Conservation (phyloP, 2,329 filamentous ascomycete species). For the Truncatella angustata region DNA sequence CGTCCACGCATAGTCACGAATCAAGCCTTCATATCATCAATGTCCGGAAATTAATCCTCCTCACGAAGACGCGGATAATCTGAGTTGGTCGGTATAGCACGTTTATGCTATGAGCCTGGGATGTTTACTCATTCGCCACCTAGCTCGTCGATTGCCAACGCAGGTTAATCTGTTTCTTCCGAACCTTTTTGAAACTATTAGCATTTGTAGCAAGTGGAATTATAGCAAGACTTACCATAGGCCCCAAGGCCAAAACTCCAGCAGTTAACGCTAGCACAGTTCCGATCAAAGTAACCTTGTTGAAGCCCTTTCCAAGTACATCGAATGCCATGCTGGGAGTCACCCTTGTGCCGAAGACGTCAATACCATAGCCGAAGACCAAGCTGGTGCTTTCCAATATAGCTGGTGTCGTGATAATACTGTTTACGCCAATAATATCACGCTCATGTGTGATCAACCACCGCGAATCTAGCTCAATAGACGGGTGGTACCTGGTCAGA, state of each 20-base stretch:
- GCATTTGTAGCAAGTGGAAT: not conserved
- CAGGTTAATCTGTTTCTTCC: slow-evolving; percentile 48
- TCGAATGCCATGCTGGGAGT: slow-evolving; percentile 91
- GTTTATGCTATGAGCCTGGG: too few species aligned
- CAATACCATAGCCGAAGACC: slow-evolving; percentile 82
- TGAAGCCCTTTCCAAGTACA: slow-evolving; percentile 89
- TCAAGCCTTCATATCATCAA: too few species aligned
- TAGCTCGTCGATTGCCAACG: slow-evolving; percentile 28
- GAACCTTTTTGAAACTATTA: slow-evolving; percentile 31
- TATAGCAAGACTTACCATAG: slow-evolving; percentile 69
- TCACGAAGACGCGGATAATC: too few species aligned
- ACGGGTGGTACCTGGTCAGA: slow-evolving; percentile 70
- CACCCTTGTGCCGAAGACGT: slow-evolving; percentile 83
- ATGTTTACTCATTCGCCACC: too few species aligned
- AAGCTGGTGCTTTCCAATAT: slow-evolving; percentile 89
- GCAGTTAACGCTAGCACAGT: slow-evolving; percentile 79
- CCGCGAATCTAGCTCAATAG: slow-evolving; percentile 80
- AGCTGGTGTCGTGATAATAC: slow-evolving; percentile 73
- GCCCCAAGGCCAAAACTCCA: slow-evolving; percentile 76
- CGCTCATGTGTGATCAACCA: slow-evolving; percentile 78
- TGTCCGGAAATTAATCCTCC: too few species aligned
- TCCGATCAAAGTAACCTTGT: slow-evolving; percentile 78
- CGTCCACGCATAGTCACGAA: too few species aligned
- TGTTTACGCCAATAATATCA: slow-evolving; percentile 72
- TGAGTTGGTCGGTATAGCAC: too few species aligned